Conservation (phyloP, 108 stramenopile species). For the Cylindrotheca fusiformis region DNA sequence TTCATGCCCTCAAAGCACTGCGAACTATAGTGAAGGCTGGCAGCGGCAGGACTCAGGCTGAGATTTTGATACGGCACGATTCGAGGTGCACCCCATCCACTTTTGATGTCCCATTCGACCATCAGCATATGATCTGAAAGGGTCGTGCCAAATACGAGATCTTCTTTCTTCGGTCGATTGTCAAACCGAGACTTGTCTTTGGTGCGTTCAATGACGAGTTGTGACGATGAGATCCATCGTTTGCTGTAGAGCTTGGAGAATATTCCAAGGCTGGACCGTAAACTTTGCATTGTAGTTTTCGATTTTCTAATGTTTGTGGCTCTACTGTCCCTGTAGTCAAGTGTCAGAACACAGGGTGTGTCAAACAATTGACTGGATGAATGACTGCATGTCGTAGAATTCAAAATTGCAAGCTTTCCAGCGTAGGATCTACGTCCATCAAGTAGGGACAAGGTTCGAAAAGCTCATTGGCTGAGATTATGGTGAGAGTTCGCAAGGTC, state of each 20-base stretch:
- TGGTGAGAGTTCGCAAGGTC: too few relatives aligned
- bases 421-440: too few relatives aligned
- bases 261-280: background rate
- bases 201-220: conserved; percentile 31
- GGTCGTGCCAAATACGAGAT: conserved; percentile 72
- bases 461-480: too few relatives aligned
- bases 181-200: conserved; percentile 34
- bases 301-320: too few relatives aligned
- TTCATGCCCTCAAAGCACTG: conserved; percentile 96
- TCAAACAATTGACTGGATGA: too few relatives aligned
- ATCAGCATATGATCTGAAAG: conserved; percentile 94
- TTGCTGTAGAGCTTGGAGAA: background rate
- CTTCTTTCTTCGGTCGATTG: conserved; percentile 50
- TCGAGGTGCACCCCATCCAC: conserved; percentile 77
- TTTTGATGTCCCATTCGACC: conserved; percentile 66
- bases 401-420: too few relatives aligned
- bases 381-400: too few relatives aligned
- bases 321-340: too few relatives aligned
- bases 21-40: conserved; percentile 92
- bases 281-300: too few relatives aligned
- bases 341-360: too few relatives aligned
- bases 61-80: conserved; percentile 85
- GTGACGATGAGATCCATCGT: conserved; percentile 45
- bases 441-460: too few relatives aligned
- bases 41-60: conserved; percentile 79